These are phyloP conservation scores for Ceratocystis eucalypticola DNA, from an alignment of 2,329 filamentous ascomycete genomes.

Conservation along the genomic window DNA sequence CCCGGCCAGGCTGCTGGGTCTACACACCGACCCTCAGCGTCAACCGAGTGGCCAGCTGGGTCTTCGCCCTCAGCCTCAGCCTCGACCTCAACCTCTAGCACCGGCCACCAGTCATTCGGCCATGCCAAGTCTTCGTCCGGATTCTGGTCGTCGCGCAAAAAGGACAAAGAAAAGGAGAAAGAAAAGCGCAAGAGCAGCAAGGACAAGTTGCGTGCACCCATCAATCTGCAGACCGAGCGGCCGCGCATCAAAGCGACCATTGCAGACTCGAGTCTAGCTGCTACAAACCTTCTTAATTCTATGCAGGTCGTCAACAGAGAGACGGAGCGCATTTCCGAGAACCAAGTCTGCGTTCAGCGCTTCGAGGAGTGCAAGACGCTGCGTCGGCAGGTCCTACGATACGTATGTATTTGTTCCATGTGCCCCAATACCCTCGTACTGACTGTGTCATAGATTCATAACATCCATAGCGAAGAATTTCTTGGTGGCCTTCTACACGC, in stretches of 20 bases:
- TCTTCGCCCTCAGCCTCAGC: conserved; percentile 20
- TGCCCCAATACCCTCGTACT: not conserved
- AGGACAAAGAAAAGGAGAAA: conserved; percentile 36
- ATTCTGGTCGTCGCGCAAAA: conserved; percentile 34
- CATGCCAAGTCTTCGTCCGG: conserved; percentile 30
- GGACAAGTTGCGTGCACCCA: conserved; percentile 48
- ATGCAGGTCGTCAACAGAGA: conserved; percentile 87
- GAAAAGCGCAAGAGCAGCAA: conserved; percentile 33
- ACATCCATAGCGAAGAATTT: conserved; percentile 82
- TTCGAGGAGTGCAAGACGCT: conserved; percentile 83
- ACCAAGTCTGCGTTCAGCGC: conserved; percentile 55
- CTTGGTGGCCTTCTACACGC: conserved; percentile 82
- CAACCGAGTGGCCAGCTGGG: not conserved
- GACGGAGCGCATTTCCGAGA: conserved; percentile 73
- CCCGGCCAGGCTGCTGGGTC: not conserved
- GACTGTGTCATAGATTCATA: conserved; percentile 51
- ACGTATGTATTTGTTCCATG: conserved; percentile 37
- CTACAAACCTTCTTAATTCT: conserved; percentile 79
- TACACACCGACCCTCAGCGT: not conserved
- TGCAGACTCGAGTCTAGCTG: conserved; percentile 74
- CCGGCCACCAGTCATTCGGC: conserved; percentile 19
- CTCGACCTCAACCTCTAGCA: not conserved
- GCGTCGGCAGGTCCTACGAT: conserved; percentile 71
- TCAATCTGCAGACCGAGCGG: conserved; percentile 79
- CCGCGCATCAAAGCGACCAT: conserved; percentile 77